Conservation (phyloP, 2,329 filamentous ascomycete genomes). For the Hypoxylon sp. region DNA sequence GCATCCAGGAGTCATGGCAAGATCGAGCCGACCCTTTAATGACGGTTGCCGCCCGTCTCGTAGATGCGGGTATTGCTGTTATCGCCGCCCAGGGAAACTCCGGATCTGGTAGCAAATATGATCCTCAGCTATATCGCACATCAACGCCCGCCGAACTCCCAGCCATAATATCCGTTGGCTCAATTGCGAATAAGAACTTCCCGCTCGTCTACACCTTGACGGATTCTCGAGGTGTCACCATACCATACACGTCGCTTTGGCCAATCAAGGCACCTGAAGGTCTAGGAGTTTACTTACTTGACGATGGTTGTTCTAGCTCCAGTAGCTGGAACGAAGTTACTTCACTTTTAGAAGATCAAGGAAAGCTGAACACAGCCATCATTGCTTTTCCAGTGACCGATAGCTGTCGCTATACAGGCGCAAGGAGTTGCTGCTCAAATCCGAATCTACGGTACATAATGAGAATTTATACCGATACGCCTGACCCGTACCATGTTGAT, state of each 20-base stretch:
- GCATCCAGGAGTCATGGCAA: conserved; percentile 37
- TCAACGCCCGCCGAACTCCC: conserved; percentile 40
- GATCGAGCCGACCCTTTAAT: conserved; percentile 31
- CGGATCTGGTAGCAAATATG: conserved; percentile 40
- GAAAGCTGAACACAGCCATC: conserved; percentile 42
- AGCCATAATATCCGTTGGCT: conserved; percentile 45
- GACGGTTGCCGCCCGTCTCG: conserved; percentile 32
- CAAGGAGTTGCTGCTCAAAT: conserved; percentile 27
- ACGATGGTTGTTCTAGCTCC: conserved; percentile 30
- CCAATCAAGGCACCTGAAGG: conserved; percentile 38
- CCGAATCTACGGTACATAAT: conserved; percentile 33
- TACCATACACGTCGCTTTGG: conserved; percentile 45
- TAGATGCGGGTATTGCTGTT: conserved; percentile 43
- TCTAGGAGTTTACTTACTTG: conserved; percentile 36
- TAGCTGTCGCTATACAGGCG: conserved; percentile 36
- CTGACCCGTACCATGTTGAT: conserved; percentile 37
- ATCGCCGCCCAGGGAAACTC: conserved; percentile 46
- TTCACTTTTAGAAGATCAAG: conserved; percentile 25
- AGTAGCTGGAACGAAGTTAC: conserved; percentile 36
- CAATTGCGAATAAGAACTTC: conserved; percentile 40
- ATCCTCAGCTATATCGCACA: conserved; percentile 39
- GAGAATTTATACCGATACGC: conserved; percentile 34
- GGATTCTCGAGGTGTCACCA: conserved; percentile 35
- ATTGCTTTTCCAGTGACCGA: conserved; percentile 40
- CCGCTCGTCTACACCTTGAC: conserved; percentile 41